Evolutionary conservation across 176 grass and related monocot genomes (phyloP).

Genomic region (Poa annua): DNA sequence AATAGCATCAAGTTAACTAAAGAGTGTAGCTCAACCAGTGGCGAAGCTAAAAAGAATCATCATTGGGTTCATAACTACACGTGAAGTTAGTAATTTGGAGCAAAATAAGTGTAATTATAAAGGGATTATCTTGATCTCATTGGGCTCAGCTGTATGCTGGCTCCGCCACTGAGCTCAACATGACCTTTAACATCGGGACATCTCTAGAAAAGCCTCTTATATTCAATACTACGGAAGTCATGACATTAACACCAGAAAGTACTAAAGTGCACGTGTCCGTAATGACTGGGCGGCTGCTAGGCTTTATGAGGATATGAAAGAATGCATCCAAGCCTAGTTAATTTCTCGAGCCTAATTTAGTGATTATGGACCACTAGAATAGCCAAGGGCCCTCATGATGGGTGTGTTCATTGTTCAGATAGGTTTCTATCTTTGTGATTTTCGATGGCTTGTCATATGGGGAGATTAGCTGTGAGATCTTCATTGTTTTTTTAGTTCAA

Average conservation of each 20-base stretch:
- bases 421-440: constrained; percentile 12
- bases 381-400: not conserved
- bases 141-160: too few species aligned
- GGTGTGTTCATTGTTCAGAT: constrained; percentile 23
- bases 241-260: not conserved
- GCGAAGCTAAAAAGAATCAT: too few species aligned
- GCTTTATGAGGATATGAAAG: constrained; percentile 22
- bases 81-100: too few species aligned
- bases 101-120: too few species aligned
- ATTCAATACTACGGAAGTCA: constrained; percentile 7
- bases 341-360: not conserved
- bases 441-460: constrained; percentile 32
- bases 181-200: not conserved
- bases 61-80: too few species aligned
- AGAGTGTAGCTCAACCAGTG: not conserved
- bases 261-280: not conserved
- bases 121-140: too few species aligned
- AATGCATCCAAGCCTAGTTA: constrained; percentile 12
- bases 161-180: too few species aligned
- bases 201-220: constrained; percentile 9
- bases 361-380: constrained; percentile 14
- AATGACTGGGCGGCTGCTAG: not conserved
- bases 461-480: constrained; percentile 28
- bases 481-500: too few species aligned
- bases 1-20: not conserved